phyloP scores from a whole-genome alignment of 177 flowering plant species.

The Telopea speciosissima region DNA sequence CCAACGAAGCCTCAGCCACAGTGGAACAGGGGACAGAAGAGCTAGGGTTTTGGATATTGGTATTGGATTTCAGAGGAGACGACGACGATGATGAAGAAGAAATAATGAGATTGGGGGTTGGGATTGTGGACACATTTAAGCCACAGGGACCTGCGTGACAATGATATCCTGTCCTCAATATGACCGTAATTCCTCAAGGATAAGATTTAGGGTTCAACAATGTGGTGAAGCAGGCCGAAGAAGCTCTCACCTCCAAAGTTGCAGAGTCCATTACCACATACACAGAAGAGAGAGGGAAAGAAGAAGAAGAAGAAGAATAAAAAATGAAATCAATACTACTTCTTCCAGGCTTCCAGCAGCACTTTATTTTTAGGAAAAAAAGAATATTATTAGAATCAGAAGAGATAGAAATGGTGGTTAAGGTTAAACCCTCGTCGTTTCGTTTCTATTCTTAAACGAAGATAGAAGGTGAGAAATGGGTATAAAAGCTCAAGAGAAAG shows the following conservation, averaged over 20 bases:
- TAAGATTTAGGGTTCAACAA: slow-evolving; percentile 8
- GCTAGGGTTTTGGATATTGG: slow-evolving; percentile 13
- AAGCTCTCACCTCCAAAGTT: slow-evolving; percentile 15
- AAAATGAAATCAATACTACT: not conserved
- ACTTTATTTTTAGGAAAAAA: no score
- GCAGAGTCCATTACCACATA: slow-evolving; percentile 27
- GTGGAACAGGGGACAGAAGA: slow-evolving; percentile 30
- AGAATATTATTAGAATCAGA: not conserved
- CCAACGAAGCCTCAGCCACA: slow-evolving; percentile 21
- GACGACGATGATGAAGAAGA: slow-evolving; percentile 10
- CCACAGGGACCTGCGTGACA: slow-evolving; percentile 8
- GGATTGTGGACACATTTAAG: slow-evolving; percentile 17
- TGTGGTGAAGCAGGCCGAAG: slow-evolving; percentile 11
- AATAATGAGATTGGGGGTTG: not conserved
- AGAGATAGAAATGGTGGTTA: not conserved
- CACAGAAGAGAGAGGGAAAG: no score
- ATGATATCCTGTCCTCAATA: not conserved
- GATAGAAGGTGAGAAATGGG: no score
- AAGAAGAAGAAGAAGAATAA: not conserved
- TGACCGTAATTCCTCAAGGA: not conserved
- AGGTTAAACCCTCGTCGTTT: no score
- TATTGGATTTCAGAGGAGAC: slow-evolving; percentile 5
- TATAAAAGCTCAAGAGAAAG: no score
- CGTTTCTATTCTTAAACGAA: no score
- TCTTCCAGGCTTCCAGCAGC: no score